Evolutionary conservation across 768 basidiomycete species (phyloP).

Genomic region (Postia placenta): DNA sequence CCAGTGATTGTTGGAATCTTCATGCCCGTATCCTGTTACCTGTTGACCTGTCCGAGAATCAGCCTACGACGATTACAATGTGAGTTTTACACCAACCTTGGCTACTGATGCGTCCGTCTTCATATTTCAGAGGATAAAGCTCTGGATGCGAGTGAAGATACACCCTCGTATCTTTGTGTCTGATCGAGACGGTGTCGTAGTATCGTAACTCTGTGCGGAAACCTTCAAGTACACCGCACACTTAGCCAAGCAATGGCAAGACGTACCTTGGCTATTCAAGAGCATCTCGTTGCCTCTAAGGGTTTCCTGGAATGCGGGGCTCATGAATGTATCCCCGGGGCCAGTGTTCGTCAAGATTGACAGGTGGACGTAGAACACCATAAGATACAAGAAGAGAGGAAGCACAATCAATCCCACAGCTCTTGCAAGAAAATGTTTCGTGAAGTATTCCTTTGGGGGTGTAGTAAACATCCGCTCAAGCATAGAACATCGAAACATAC

Average conservation of each 20-base stretch:
- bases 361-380: constrained; percentile 96
- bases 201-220: constrained; percentile 77
- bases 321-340: constrained; percentile 95
- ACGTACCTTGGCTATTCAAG: constrained; percentile 82
- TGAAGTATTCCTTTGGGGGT: constrained; percentile 72
- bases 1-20: constrained; percentile 95
- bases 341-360: constrained; percentile 82
- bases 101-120: constrained; percentile 91
- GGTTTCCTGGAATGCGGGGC: constrained; percentile 96
- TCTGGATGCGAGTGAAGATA: constrained; percentile 93
- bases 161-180: constrained; percentile 90
- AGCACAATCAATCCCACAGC: constrained; percentile 78
- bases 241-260: too few species aligned
- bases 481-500: constrained; percentile 30
- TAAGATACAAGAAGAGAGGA: constrained; percentile 88
- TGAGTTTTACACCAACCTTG: constrained; percentile 49
- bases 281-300: constrained; percentile 87
- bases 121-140: constrained; percentile 87
- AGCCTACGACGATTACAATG: neutral
- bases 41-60: constrained; percentile 66
- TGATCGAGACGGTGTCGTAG: constrained; percentile 80
- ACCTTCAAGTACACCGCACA: neutral
- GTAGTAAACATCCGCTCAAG: neutral
- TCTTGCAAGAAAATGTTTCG: constrained; percentile 83
- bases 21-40: constrained; percentile 91